Evolutionary conservation across 768 basidiomycete genomes (phyloP), one percentile per base, ranked within the genome.

Genomic region (Clavulina sp.): DNA sequence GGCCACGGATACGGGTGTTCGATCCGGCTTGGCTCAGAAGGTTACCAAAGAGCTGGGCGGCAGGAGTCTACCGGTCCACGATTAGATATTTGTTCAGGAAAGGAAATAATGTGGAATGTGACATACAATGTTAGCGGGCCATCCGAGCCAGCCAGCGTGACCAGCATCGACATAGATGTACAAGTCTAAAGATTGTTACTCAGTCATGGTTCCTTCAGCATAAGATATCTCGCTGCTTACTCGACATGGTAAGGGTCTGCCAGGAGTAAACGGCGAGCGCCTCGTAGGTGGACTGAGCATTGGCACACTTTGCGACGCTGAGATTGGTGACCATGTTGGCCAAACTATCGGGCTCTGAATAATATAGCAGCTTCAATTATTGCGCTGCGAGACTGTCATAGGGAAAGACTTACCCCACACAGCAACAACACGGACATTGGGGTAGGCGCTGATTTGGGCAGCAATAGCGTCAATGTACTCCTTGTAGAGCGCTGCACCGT

Each of bases 311-410:
- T 33, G 64, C 56, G 32, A 77, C 73, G 63, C 63, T 76, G 62
- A 78, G 57, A 71, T 80, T 80, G 60, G 77, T 80, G 59, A 80
- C 78, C 58, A 81, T 59, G 67, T 80, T 80, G 53, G 77, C 78
- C 43, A 81, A 65, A 38, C 77, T 77, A 62, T 80, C 78, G 55
- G 78, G 77, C 62, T 80, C 78, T 50, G n/a, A n/a, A n/a, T n/a
- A n/a, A n/a, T n/a, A 78, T 71, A 61, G 78, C 75, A 47, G 78
- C 77, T 41, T 79, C 70, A 55, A 80, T 73, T 49, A 74, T 73
- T 56, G 78, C 76, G 57, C 73, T 69, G 44, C 77, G 77, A 68
- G 65, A 77, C 54, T 69, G 73, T 51, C 58, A 50, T 21, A 5
- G 5, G 19, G 6, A 28, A 16, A n/a, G n/a, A n/a, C n/a, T n/a